Conservation (phyloP, 164 flowering plant species). For the Macadamia integrifolia region DNA sequence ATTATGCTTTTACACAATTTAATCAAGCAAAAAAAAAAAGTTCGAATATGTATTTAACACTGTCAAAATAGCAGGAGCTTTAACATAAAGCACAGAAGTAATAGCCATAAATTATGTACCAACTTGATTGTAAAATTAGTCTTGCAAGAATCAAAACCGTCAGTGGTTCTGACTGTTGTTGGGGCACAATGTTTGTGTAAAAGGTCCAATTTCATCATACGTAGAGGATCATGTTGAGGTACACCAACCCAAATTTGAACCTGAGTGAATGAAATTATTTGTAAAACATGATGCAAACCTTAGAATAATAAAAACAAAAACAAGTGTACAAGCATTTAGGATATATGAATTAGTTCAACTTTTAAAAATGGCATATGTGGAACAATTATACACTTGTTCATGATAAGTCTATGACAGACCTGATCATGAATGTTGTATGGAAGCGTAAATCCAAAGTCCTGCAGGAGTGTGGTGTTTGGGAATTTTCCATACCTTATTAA, state of each 20-base stretch:
- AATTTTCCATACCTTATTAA: conserved; percentile 77
- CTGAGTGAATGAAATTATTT: conserved; percentile 27
- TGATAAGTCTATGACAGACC: conserved; percentile 31
- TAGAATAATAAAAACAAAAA: neutral
- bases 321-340: neutral
- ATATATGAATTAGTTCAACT: conserved; percentile 3
- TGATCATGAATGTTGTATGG: conserved; percentile 65
- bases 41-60: neutral
- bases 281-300: neutral
- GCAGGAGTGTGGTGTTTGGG: conserved; percentile 58
- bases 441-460: conserved; percentile 84
- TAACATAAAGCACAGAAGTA: neutral
- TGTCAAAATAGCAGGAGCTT: neutral
- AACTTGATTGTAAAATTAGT: conserved; percentile 66
- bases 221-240: conserved; percentile 46
- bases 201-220: conserved; percentile 48
- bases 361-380: neutral
- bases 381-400: neutral
- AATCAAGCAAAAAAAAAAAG: neutral
- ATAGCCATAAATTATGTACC: conserved; percentile 19
- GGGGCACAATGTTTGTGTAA: conserved; percentile 38
- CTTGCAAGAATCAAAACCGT: conserved; percentile 22
- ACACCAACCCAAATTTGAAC: conserved; percentile 45
- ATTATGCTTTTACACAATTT: neutral
- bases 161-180: conserved; percentile 22